These are phyloP conservation scores for Starmerella stigmatis DNA, from an alignment of 805 yeast species.

Conservation along the genomic window DNA sequence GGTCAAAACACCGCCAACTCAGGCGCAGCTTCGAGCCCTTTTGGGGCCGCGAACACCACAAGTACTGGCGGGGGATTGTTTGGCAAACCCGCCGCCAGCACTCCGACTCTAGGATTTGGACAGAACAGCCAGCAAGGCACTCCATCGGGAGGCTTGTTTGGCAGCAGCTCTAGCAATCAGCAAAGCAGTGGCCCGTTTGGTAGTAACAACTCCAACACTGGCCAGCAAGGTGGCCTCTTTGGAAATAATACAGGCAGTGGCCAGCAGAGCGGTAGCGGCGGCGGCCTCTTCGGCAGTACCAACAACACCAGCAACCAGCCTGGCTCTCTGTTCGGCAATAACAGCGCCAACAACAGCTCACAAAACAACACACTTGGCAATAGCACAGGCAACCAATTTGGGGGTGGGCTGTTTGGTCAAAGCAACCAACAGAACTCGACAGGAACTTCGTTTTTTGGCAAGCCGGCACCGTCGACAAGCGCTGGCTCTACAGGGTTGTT, in stretches of 20 bases:
- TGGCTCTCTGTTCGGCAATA: neutral
- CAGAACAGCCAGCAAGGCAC: neutral
- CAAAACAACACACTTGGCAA: too few species aligned
- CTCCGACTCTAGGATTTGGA: too few species aligned
- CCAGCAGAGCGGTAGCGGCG: neutral
- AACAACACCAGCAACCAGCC: neutral
- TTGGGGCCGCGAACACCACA: neutral
- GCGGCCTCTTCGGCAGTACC: neutral
- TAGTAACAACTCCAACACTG: neutral
- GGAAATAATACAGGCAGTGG: neutral
- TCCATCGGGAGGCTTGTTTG: neutral
- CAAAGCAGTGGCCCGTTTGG: neutral
- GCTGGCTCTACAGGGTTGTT: too few species aligned
- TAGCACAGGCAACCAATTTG: too few species aligned
- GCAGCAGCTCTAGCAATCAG: neutral
- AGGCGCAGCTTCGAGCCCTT: neutral
- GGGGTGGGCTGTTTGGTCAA: conserved; percentile 3
- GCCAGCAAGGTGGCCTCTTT: conserved; percentile 4
- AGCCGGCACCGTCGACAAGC: neutral
- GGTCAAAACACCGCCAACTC: neutral
- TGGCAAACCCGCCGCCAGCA: neutral
- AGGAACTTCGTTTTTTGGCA: neutral
- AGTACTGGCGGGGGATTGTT: too few species aligned
- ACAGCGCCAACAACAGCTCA: neutral
- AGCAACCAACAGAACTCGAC: neutral